These are phyloP conservation scores for Epicoccum sorghinum DNA, from an alignment of 2,329 filamentous ascomycete genomes.

Conservation along the genomic window DNA sequence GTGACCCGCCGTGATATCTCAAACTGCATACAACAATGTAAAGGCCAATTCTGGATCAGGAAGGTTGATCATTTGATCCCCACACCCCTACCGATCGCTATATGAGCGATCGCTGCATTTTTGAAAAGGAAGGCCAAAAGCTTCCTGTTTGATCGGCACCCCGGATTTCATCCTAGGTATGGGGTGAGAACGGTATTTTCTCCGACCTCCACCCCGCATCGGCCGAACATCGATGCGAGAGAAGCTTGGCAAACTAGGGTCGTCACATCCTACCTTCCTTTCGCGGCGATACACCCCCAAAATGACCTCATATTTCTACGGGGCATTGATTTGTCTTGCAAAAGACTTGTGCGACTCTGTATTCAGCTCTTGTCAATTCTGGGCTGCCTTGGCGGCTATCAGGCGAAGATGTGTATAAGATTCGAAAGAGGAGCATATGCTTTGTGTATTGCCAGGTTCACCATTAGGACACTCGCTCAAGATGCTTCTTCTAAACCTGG, in stretches of 20 bases:
- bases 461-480: neutral
- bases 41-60: no score
- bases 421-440: neutral
- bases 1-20: no score
- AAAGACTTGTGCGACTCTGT: neutral
- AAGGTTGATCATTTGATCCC: no score
- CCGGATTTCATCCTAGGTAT: neutral
- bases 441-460: no score
- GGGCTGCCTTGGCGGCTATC: constrained; percentile 1
- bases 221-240: constrained; percentile 3
- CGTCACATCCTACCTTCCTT: neutral
- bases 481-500: neutral
- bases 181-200: constrained; percentile 3
- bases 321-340: neutral
- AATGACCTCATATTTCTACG: constrained; percentile 7
- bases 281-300: neutral
- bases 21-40: no score
- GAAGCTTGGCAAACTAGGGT: neutral
- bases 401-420: neutral
- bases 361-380: neutral
- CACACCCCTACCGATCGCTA: no score
- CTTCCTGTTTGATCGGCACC: neutral
- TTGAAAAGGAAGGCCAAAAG: no score
- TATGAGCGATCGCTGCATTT: no score
- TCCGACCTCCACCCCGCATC: constrained; percentile 8